Evolutionary conservation across 192 early-diverging fungal genomes (phyloP).

Genomic region (Coemansia sp.): DNA sequence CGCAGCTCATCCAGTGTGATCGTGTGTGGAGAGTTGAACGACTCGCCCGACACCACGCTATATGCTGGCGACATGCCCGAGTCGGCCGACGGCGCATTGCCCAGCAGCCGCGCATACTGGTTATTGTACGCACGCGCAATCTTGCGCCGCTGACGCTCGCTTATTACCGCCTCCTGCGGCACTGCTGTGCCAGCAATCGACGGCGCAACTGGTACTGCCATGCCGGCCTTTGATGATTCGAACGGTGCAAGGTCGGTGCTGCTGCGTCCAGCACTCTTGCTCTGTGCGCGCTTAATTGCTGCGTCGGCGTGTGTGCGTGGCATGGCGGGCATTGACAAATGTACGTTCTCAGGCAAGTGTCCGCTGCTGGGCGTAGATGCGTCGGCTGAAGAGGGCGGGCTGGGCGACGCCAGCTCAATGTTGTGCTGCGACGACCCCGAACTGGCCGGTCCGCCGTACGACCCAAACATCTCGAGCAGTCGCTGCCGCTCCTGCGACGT

Average conservation of each 20-base stretch:
- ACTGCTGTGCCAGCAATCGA: background rate
- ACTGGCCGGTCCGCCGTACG: conserved; percentile 25
- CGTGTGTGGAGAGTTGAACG: conserved; percentile 50
- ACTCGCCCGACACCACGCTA: conserved; percentile 33
- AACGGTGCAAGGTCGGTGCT: conserved; percentile 23
- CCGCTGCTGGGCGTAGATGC: conserved; percentile 39
- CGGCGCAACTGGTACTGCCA: conserved; percentile 8
- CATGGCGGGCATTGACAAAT: conserved; percentile 47
- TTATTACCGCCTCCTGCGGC: background rate
- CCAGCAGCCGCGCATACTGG: conserved; percentile 45
- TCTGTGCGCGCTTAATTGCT: conserved; percentile 11
- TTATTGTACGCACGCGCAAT: conserved; percentile 39
- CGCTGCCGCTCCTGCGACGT: conserved; percentile 23
- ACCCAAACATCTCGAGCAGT: conserved; percentile 32
- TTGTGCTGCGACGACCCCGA: conserved; percentile 43
- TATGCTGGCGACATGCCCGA: conserved; percentile 26
- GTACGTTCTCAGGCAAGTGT: conserved; percentile 41
- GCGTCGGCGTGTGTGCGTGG: background rate
- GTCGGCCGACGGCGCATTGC: conserved; percentile 15
- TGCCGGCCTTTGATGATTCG: background rate
- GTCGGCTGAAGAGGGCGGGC: conserved; percentile 47
- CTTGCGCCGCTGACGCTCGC: conserved; percentile 16
- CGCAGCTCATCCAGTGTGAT: conserved; percentile 48
- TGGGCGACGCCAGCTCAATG: conserved; percentile 43
- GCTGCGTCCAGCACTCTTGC: conserved; percentile 39